phyloP scores from a whole-genome alignment of 106 monocot genomes.

The Iris macrosiphon region DNA sequence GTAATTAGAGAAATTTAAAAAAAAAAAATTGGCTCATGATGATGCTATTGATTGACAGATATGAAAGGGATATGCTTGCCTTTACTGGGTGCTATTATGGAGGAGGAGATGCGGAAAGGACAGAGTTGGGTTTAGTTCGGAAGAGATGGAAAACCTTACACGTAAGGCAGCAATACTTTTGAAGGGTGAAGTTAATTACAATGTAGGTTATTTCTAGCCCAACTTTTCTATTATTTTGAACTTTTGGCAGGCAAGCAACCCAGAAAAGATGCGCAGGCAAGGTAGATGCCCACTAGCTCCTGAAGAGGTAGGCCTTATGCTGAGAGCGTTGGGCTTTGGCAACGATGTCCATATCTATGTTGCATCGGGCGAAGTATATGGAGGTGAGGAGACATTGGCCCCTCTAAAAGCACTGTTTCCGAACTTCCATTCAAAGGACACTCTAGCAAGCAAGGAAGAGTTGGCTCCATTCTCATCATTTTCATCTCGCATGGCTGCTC shows the following conservation, averaged over 20 bases:
- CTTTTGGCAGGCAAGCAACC: slow-evolving; percentile 44
- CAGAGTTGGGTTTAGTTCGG: slow-evolving; percentile 56
- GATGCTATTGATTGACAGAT: slow-evolving; percentile 29
- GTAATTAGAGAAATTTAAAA: no score
- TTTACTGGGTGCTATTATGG: slow-evolving; percentile 92
- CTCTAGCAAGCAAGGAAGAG: slow-evolving; percentile 58
- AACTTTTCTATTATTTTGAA: not conserved
- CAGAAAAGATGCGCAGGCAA: slow-evolving; percentile 70
- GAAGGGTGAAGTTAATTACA: no score
- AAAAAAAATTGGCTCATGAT: no score
- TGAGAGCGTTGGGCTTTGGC: slow-evolving; percentile 73
- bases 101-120: slow-evolving; percentile 77
- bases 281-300: slow-evolving; percentile 79
- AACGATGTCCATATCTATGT: slow-evolving; percentile 67
- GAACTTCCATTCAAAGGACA: slow-evolving; percentile 74
- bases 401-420: slow-evolving; percentile 76
- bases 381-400: slow-evolving; percentile 61
- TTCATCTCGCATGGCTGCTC: slow-evolving; percentile 86
- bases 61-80: slow-evolving; percentile 87
- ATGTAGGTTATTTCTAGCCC: not conserved
- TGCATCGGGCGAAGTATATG: slow-evolving; percentile 78
- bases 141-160: slow-evolving; percentile 82
- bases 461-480: slow-evolving; percentile 55
- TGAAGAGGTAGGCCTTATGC: slow-evolving; percentile 80
- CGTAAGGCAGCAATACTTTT: slow-evolving; percentile 25